phyloP scores from a whole-genome alignment of 192 early-diverging fungal species.

The Piromyces finnis region DNA sequence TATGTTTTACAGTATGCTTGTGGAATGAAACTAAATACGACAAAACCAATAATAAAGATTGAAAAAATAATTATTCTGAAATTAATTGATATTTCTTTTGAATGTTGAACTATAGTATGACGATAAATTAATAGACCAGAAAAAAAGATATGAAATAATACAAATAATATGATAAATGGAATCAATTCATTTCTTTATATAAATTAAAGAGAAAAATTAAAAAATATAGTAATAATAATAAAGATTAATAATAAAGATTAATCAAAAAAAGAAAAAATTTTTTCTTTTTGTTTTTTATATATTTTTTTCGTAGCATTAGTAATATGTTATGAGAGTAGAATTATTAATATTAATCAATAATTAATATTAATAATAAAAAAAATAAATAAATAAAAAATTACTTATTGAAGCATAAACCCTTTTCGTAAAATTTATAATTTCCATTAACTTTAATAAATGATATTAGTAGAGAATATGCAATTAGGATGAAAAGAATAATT shows the following conservation, averaged over 20 bases:
- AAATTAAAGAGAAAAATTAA: no score
- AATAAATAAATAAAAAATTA: background rate
- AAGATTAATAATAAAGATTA: no score
- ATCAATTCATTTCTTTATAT: background rate
- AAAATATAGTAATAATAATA: no score
- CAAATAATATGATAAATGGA: background rate
- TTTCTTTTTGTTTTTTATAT: no score
- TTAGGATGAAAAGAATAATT: background rate
- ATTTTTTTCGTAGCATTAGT: no score
- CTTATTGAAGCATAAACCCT: background rate
- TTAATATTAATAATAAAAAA: no score
- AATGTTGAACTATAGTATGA: background rate
- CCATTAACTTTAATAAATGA: background rate
- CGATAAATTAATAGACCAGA: background rate
- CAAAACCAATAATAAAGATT: background rate
- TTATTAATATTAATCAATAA: no score
- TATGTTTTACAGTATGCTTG: background rate
- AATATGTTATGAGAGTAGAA: no score
- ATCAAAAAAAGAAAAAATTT: no score
- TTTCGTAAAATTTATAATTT: background rate
- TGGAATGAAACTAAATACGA: background rate
- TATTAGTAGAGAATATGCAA: background rate
- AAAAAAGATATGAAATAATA: background rate
- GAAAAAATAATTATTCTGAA: background rate
- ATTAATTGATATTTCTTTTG: background rate